phyloP scores from a whole-genome alignment of 2,329 filamentous ascomycete genomes.

The Beauveria sp. region DNA sequence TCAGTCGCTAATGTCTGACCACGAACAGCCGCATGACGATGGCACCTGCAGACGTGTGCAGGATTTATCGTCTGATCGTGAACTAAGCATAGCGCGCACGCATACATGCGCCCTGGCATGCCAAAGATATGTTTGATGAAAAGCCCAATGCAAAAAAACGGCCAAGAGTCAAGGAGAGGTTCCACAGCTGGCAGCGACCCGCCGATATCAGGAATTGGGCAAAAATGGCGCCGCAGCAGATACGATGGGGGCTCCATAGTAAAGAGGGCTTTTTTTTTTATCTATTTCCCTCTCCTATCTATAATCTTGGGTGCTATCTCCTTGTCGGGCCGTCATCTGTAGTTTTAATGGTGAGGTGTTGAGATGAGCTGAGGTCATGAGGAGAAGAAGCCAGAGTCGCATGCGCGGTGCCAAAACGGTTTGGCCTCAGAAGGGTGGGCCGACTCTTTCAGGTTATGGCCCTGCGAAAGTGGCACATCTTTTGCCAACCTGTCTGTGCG shows the following conservation, averaged over 20 bases:
- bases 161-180: neutral
- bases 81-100: neutral
- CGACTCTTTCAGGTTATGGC: neutral
- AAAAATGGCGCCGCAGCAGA: conserved; percentile 1
- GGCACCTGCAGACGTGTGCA: neutral
- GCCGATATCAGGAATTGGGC: conserved; percentile 4
- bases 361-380: neutral
- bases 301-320: neutral
- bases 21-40: neutral
- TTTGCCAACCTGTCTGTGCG: no score
- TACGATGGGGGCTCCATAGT: conserved; percentile 9
- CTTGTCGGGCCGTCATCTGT: neutral
- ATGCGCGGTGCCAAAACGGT: neutral
- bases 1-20: no score
- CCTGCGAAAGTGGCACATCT: neutral
- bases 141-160: neutral
- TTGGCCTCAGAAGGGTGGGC: neutral
- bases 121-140: neutral
- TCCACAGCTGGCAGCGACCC: conserved; percentile 10
- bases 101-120: neutral
- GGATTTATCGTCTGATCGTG: neutral
- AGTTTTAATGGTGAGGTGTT: neutral
- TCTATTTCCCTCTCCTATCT: neutral
- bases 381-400: neutral
- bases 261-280: neutral